Percentiles rank a stretch among this genome's conserved stretches.
phyloP scores from a whole-genome alignment of 139 green algal species.

The Mychonastes homosphaera region DNA sequence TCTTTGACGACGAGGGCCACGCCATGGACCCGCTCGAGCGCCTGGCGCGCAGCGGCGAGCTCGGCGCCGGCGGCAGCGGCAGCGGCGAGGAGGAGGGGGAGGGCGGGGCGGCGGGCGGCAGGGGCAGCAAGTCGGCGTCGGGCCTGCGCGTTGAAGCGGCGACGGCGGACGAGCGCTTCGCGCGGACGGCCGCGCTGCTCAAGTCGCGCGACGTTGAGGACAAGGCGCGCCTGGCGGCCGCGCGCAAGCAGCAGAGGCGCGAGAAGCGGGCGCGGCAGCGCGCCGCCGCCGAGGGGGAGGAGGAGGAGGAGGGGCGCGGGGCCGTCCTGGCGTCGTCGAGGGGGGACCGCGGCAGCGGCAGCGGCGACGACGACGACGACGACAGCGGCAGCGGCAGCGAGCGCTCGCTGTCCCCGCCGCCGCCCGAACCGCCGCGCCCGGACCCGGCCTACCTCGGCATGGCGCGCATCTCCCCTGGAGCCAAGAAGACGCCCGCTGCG shows the following conservation, averaged over 20 bases:
- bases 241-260: slow-evolving; percentile 28
- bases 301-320: slow-evolving; percentile 1
- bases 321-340: neutral
- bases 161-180: slow-evolving; percentile 51
- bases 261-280: slow-evolving; percentile 27
- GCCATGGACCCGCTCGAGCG: slow-evolving; percentile 46
- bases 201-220: slow-evolving; percentile 23
- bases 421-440: too few species aligned
- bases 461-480: too few species aligned
- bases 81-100: neutral
- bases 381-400: slow-evolving; percentile 1
- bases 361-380: slow-evolving; percentile 1
- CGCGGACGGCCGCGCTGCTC: slow-evolving; percentile 34
- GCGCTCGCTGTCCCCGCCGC: too few species aligned
- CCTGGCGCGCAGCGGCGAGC: slow-evolving; percentile 24
- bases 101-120: neutral
- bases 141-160: slow-evolving; percentile 38
- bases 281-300: neutral
- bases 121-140: slow-evolving; percentile 3
- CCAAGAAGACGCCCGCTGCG: too few species aligned
- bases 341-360: too few species aligned
- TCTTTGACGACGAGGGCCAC: slow-evolving; percentile 69
- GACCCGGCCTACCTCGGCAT: too few species aligned
- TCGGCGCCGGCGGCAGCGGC: neutral
- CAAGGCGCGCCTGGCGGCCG: slow-evolving; percentile 23